These are phyloP conservation scores for Verticillium nubilum DNA, from an alignment of 2,329 filamentous ascomycete species.

Conservation along the genomic window DNA sequence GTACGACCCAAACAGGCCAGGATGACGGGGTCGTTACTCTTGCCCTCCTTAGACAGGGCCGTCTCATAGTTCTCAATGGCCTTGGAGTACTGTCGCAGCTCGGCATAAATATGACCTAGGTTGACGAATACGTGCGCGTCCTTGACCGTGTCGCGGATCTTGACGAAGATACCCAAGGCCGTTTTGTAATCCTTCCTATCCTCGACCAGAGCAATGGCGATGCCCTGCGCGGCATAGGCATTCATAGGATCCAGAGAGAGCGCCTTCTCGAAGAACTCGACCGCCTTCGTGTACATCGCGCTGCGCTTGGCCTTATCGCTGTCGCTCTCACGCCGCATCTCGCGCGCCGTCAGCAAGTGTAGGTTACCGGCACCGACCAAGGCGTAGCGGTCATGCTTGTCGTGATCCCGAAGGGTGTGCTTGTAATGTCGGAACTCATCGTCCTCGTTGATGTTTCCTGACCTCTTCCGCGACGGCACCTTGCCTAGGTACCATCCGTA, in stretches of 20 bases:
- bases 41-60: conserved; percentile 73
- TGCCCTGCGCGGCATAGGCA: conserved; percentile 91
- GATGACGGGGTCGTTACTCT: conserved; percentile 67
- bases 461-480: conserved; percentile 70
- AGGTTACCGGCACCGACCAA: conserved; percentile 96
- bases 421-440: conserved; percentile 93
- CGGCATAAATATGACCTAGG: conserved; percentile 85
- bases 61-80: conserved; percentile 94
- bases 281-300: conserved; percentile 81
- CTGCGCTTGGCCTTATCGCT: conserved; percentile 86
- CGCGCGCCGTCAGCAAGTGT: conserved; percentile 77
- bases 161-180: conserved; percentile 82
- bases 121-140: conserved; percentile 89
- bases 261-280: conserved; percentile 98
- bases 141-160: conserved; percentile 83
- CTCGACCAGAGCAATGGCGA: conserved; percentile 90
- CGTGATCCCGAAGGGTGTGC: conserved; percentile 86
- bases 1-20: conserved; percentile 82
- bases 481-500: conserved; percentile 96
- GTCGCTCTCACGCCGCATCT: conserved; percentile 90
- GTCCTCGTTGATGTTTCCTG: conserved; percentile 78
- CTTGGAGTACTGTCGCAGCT: conserved; percentile 83
- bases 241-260: conserved; percentile 92
- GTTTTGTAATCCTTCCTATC: conserved; percentile 84
- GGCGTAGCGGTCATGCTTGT: conserved; percentile 98